Base-by-base conservation (phyloP, 768 basidiomycete species). In the Agaricus sinodeliciosus region DNA sequence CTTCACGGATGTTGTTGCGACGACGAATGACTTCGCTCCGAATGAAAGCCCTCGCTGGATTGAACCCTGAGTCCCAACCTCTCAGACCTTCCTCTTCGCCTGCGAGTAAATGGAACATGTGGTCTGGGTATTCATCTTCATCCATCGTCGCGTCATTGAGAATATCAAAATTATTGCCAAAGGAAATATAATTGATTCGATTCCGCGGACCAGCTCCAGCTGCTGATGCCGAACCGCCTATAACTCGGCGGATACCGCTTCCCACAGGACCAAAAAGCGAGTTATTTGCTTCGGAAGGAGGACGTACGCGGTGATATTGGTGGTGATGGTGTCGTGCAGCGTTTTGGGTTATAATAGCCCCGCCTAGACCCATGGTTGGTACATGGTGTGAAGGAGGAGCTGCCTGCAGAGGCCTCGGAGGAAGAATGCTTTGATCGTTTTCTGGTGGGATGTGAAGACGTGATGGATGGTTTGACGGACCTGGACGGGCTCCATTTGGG, bases 291-390 rank as follows among this genome's bases (percentile, higher is more conserved):
- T 51, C 50, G 34, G 25, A 35, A n/a, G 43, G 11, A 26, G n/a
- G 36, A 31, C 11, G 37, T 25, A 11, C 19, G 25, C 43, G 47
- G 15, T 47, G 22, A 3, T 22, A 3, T 22, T 44, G 51, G 6
- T 44, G 42, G 2, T 37, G 48, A 35, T 37, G 48, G n/a, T 43
- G 39, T 13, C 64, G 62, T 1, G 60, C 60, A 41, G 65, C 64
- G 53, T 71, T 67, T 28, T 63, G 49, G 9, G 82, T 71, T 5
- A 85, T 66, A 3, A 86, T 58, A 2, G 80, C 85, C 18, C 85
- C 85, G 7, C 85, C 85, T 19, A 87, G 64, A 12, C 81, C 82
- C 73, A 87, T 79, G 6, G 70, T 56, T 16, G 86, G 86, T 3
- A 73, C 66, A 55, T 81, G 81, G 41, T 82, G 82, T 3, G 77